Base-by-base conservation (phyloP, 106 monocot genomes). In the Acorus calamus region DNA sequence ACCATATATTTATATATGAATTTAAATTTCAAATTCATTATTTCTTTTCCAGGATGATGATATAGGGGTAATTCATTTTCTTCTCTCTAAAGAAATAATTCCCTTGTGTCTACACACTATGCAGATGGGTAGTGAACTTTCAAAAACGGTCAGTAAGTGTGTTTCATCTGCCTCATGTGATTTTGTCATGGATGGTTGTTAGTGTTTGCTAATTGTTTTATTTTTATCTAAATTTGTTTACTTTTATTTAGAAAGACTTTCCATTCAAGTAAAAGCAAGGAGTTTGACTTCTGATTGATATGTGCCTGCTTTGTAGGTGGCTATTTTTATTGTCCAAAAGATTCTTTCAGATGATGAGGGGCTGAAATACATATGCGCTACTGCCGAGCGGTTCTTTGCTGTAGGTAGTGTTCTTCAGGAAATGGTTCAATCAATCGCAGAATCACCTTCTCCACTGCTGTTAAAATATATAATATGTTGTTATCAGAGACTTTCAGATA, bases 61-160 rank as follows among this genome's bases (percentile, higher is more conserved):
- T 69, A 91, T 90, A 50, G 96, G 91, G 52, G 96, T 98, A 47
- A 98, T 98, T n/a, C 85, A 87, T 70, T 98, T 98, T 84, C 90
- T 98, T 69, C 91, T 98, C 12, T 91, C 91, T 61, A 98, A 90
- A 3, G 96, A 98, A 77, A 91, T 98, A 74, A 98, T 98, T 61
- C 96, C 96, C 43, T 62, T 98, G 41, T 98, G 96, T 59, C 67
- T 98, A 13, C 90, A 91, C 52, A 98, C 96, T 44, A 98, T 98
- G 96, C 91, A 98, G 74, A 98, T 91, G 87, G 96, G 96, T 28
- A 98, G 96, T 69, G 96, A 98, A 69, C 82, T 98, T 55, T 98
- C 96, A 49, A 98, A 98, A 83, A 98, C 96, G 41, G 96, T 98
- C 63, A 11, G 82, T 76, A 28, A 28, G 28, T 28, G 28, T 28